Percentiles rank a stretch among this genome's conserved stretches.
These are phyloP conservation scores for Ettlia oleoabundans DNA, from an alignment of 139 green algal species.

Conservation along the genomic window DNA sequence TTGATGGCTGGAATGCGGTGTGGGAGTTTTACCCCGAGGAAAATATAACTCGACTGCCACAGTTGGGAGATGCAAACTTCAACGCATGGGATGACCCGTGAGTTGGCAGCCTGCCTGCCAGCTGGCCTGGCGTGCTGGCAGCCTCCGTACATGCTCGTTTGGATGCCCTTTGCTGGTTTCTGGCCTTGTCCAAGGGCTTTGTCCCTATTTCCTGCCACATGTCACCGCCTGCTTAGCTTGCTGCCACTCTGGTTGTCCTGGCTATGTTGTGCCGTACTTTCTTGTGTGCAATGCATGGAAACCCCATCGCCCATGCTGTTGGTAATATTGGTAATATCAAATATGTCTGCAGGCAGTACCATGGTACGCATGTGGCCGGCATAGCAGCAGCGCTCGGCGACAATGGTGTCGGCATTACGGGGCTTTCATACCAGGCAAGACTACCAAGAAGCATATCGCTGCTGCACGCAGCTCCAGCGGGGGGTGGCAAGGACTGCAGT, in stretches of 20 bases:
- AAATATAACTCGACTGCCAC: neutral
- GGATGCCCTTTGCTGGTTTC: neutral
- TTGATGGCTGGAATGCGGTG: neutral
- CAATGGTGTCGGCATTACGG: constrained; percentile 11
- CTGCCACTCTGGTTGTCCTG: too few relatives aligned
- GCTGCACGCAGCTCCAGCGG: too few relatives aligned
- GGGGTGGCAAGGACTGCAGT: too few relatives aligned
- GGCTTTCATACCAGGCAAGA: constrained; percentile 6
- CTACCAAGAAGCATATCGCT: neutral
- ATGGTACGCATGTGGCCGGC: constrained; percentile 65
- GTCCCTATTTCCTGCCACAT: too few relatives aligned
- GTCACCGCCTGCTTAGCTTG: too few relatives aligned
- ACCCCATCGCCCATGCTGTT: too few relatives aligned
- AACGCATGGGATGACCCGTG: constrained; percentile 5
- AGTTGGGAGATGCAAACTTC: neutral
- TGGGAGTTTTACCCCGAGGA: neutral
- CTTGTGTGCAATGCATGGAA: too few relatives aligned
- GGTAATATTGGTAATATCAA: too few relatives aligned
- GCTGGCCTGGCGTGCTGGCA: neutral
- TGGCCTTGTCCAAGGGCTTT: too few relatives aligned
- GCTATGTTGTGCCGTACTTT: too few relatives aligned
- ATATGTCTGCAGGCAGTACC: neutral
- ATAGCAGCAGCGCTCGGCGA: constrained; percentile 46
- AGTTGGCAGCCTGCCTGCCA: neutral
- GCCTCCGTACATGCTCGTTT: neutral